Percentiles rank a stretch among this genome's conserved stretches.
phyloP scores from a whole-genome alignment of 306 rosid genomes.

The Prunus kanzakura region DNA sequence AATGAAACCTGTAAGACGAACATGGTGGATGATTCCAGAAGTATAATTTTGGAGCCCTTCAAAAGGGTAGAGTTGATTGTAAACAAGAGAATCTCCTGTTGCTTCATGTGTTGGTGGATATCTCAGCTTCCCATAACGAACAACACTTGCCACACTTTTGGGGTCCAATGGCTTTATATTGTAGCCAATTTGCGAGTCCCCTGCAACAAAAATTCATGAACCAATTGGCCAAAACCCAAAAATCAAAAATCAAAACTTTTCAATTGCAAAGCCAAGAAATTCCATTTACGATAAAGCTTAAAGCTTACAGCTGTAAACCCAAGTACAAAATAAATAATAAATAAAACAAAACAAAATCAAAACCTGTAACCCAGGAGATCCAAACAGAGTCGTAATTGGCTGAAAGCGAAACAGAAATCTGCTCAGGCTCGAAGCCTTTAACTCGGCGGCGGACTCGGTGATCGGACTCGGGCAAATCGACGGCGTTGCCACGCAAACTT shows the following conservation, averaged over 20 bases:
- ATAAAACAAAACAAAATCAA: not conserved
- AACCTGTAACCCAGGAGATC: constrained; percentile 85
- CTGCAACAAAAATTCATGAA: constrained; percentile 31
- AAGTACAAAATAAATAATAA: not conserved
- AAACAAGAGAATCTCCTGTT: constrained; percentile 64
- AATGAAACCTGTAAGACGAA: constrained; percentile 59
- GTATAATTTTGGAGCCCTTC: constrained; percentile 81
- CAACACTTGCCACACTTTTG: constrained; percentile 51
- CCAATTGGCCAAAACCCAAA: not conserved
- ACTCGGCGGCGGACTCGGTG: constrained; percentile 58
- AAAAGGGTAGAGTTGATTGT: constrained; percentile 73
- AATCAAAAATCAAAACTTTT: not conserved
- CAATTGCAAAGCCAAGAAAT: not conserved
- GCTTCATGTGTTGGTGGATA: constrained; percentile 44
- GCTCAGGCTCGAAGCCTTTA: constrained; percentile 66
- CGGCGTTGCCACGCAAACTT: constrained; percentile 52
- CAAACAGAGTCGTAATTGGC: constrained; percentile 59
- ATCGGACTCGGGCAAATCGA: constrained; percentile 62
- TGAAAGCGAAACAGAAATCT: constrained; percentile 74
- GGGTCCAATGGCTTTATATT: constrained; percentile 68
- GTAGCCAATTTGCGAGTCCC: constrained; percentile 75
- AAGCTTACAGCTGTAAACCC: not conserved
- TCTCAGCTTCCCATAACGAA: constrained; percentile 48
- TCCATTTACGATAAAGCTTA: not conserved
- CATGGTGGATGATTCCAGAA: constrained; percentile 90